Evolutionary conservation across 2,329 filamentous ascomycete genomes (phyloP), one percentile per base, ranked within the genome.

Genomic region (Colletotrichum endophyticum): DNA sequence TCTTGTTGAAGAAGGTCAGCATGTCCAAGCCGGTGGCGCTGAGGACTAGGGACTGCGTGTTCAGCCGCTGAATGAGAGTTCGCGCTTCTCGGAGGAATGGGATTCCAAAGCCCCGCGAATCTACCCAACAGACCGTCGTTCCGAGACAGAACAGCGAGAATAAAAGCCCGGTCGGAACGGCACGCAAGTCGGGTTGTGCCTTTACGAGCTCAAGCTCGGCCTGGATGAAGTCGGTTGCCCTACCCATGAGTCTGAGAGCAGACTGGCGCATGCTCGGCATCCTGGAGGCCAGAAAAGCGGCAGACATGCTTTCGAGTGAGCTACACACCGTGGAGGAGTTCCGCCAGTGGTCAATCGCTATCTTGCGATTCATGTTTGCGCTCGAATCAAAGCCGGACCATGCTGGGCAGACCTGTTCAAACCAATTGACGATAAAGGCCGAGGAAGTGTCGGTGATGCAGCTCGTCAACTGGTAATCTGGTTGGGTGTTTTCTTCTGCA

Each of bases 381-480:
- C 82, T 79, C 19, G 85, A 87, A 75, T 87, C 85, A 34, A 85
- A 86, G 7, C 83, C 84, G 1, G 85, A 86, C 85, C 85, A 87
- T 16, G 83, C 80, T 2, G 85, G 81, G 53, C 85, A 87, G 8
- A 87, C 85, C 16, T 85, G 81, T 1, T 83, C 81, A 69, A 87
- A 87, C 85, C 85, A 87, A 44, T 83, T 79, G 59, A 82, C 78
- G 27, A 87, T 84, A 12, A 87, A 81, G 1, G 84, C 80, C 0
- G 83, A 82, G 1, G 83, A 82, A 5, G 81, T 81, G 44, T 85
- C 82, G 7, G 80, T 49, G 74, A 75, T 71, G 75, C 74, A 69
- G 78, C 73, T 61, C 79, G 78, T 5, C 72, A 78, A 2, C 76
- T 78, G 7, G 59, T 68, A 22, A 78, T 73, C 15, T 71, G 72